Evolutionary conservation across 75 land plant genomes (phyloP).

Genomic region (Picea glauca): DNA sequence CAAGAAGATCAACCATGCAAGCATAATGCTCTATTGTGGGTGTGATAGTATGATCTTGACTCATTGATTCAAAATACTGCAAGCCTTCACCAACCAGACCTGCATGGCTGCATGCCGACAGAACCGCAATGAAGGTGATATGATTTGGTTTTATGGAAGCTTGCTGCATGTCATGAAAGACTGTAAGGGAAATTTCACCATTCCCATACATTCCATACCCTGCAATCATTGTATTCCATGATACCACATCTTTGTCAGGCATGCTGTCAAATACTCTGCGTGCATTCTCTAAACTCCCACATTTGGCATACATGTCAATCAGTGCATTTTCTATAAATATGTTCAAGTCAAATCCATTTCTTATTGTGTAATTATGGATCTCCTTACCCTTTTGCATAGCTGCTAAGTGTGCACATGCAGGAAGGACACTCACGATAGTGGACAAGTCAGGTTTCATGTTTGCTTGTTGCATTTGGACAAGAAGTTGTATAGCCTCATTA

Average conservation of each 20-base stretch:
- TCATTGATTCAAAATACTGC: not conserved
- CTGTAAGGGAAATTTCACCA: conserved; percentile 13
- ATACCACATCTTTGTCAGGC: conserved; percentile 29
- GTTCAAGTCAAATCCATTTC: conserved; percentile 12
- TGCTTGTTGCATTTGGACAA: conserved; percentile 22
- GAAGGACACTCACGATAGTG: conserved; percentile 15
- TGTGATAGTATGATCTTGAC: not conserved
- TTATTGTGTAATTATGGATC: conserved; percentile 13
- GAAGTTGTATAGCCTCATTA: conserved; percentile 16
- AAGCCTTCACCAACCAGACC: not conserved
- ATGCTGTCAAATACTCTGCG: conserved; percentile 18
- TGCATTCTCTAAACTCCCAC: conserved; percentile 30
- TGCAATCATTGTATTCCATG: conserved; percentile 49
- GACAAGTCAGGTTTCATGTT: conserved; percentile 13
- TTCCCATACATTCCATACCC: conserved; percentile 23
- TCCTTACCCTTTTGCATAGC: conserved; percentile 10
- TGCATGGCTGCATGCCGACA: not conserved
- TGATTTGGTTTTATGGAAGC: conserved; percentile 13
- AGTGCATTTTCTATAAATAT: conserved; percentile 23
- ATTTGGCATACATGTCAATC: conserved; percentile 34
- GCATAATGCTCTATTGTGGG: not conserved
- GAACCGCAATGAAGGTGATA: not conserved
- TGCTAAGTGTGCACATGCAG: conserved; percentile 13
- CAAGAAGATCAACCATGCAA: conserved; percentile 4
- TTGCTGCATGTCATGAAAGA: conserved; percentile 18